Conservation (phyloP, 2,329 filamentous ascomycete species). For the Fusarium piperis region DNA sequence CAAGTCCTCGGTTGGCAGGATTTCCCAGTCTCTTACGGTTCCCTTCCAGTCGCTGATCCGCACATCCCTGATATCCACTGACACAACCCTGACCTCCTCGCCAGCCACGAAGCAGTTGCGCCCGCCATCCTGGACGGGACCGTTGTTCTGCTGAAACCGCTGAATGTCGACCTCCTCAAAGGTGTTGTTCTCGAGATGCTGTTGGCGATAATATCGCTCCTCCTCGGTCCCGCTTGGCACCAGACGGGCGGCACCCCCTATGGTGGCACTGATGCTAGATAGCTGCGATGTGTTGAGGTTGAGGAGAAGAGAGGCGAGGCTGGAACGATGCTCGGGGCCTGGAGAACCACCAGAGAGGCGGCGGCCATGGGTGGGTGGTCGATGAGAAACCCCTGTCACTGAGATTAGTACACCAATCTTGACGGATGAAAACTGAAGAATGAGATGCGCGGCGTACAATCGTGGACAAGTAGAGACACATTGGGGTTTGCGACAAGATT, state of each 20-base stretch:
- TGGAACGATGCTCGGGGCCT: conserved; percentile 72
- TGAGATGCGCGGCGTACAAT: conserved; percentile 63
- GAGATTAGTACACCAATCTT: conserved; percentile 1
- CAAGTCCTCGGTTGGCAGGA: conserved; percentile 50
- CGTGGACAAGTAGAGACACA: conserved; percentile 94
- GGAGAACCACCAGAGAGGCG: conserved; percentile 70
- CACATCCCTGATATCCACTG: conserved; percentile 85
- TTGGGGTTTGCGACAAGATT: conserved; percentile 87
- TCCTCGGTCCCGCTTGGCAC: conserved; percentile 79
- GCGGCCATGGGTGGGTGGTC: conserved; percentile 78
- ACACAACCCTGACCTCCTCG: conserved; percentile 86
- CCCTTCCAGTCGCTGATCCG: conserved; percentile 96
- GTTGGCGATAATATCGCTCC: conserved; percentile 83
- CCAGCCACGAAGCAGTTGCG: conserved; percentile 78
- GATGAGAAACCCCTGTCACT: conserved; percentile 80
- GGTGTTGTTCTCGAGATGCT: conserved; percentile 92
- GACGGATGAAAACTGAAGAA: not conserved
- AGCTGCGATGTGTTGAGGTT: conserved; percentile 92
- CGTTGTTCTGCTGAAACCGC: conserved; percentile 47
- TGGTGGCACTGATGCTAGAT: conserved; percentile 89
- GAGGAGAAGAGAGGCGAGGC: conserved; percentile 82
- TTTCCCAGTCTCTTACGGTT: conserved; percentile 81
- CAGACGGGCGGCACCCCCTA: conserved; percentile 86
- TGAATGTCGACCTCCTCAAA: conserved; percentile 68
- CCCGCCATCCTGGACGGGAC: conserved; percentile 61